Evolutionary conservation across 441 rosid species (phyloP).

Genomic region (Mallotus repandus): DNA sequence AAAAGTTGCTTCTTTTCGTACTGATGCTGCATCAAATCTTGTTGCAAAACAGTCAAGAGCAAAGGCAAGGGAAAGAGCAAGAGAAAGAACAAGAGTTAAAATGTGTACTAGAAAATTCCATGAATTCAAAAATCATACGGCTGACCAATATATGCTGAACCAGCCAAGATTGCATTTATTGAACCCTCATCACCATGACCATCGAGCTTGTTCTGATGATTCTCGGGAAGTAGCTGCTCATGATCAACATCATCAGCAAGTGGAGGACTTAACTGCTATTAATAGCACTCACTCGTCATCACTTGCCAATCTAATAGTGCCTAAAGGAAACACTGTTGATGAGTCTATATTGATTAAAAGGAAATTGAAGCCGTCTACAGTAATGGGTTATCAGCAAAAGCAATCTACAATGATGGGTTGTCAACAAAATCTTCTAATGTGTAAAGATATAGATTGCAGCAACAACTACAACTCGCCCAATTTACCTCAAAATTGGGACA

Average conservation of each 20-base stretch:
- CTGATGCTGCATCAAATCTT: conserved; percentile 16
- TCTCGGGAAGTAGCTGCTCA: conserved; percentile 25
- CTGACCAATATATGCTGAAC: conserved; percentile 20
- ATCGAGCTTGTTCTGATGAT: conserved; percentile 11
- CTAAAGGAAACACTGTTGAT: conserved; percentile 19
- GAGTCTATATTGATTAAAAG: conserved; percentile 32
- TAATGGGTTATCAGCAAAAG: conserved; percentile 26
- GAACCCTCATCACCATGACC: conserved; percentile 15
- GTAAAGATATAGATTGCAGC: conserved; percentile 30
- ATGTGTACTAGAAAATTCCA: conserved; percentile 23
- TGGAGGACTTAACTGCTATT: conserved; percentile 15
- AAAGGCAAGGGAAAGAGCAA: conserved; percentile 56
- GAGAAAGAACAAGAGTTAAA: conserved; percentile 49
- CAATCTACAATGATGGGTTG: conserved; percentile 9
- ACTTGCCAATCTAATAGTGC: conserved; percentile 8
- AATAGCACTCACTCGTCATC: conserved; percentile 1
- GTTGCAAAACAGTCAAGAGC: conserved; percentile 46
- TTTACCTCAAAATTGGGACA: conserved; percentile 46
- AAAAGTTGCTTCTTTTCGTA: conserved; percentile 12
- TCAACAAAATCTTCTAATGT: conserved; percentile 39
- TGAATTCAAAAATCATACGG: conserved; percentile 26
- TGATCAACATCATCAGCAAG: conserved; percentile 22
- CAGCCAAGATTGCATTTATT: not conserved
- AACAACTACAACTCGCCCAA: conserved; percentile 30
- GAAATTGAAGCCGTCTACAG: conserved; percentile 28